Base-by-base conservation (phyloP, 495 filamentous ascomycete genomes). In the Letharia columbiana region DNA sequence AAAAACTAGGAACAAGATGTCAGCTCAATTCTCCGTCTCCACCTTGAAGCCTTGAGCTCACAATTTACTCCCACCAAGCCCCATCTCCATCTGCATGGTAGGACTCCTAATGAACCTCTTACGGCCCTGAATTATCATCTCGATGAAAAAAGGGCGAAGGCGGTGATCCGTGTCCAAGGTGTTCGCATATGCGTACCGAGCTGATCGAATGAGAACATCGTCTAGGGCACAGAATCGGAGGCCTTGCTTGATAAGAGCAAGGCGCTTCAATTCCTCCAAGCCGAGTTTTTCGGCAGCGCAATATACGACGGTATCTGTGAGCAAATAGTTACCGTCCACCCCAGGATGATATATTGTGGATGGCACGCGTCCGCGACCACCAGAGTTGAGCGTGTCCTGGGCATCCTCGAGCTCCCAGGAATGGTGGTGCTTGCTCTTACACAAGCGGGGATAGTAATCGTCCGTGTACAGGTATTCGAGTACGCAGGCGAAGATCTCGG, bases 11-110 rank as follows among this genome's bases (percentile, higher is more conserved):
- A 58, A 20, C 17, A 11, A n/a, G 12, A 31, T 2, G 28, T 35
- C 28, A 50, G 49, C 44, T 64, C 39, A 31, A 35, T 47, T 23
- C 7, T 28, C 28, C 7, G 2, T 37, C 9, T 10, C 13, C 13
- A 3, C n/a, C 23, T 5, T 56, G 11, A 1, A n/a, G n/a, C 20
- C 8, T 47, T 15, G 58, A 50, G 49, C 66, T 33, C 54, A 72
- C 75, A 96, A 82, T 80, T 89, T 87, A 73, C 87, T 87, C 73
- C 87, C 91, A 68, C 90, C 90, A 75, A 85, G 86, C 78, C 95
- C 89, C 92, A 97, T 96, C 83, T 97, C 92, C 81, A 89, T 86
- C 84, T 96, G 91, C 91, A 97, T 93, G 72, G 91, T 96, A 75
- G 91, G 92, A 79, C 91, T 96, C 76, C 86, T 85, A 87, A 95